These are phyloP conservation scores for Casuarina cunninghamiana DNA, from an alignment of 306 rosid species.

Conservation along the genomic window DNA sequence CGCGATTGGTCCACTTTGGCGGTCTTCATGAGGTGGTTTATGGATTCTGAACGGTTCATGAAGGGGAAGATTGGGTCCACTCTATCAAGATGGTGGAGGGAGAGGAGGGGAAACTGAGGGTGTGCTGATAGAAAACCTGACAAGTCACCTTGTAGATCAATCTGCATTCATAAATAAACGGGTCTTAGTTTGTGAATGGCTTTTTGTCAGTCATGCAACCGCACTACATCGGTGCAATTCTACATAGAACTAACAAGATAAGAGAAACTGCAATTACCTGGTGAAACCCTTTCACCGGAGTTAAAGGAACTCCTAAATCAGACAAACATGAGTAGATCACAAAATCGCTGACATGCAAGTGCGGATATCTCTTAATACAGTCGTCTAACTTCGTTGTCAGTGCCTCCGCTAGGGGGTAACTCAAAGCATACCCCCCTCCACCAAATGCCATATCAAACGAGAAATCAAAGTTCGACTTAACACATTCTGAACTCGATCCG, in stretches of 20 bases:
- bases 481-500: slow-evolving; percentile 26
- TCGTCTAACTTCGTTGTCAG: slow-evolving; percentile 28
- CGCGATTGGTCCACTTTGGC: slow-evolving; percentile 39
- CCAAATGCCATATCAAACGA: slow-evolving; percentile 53
- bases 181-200: too few species aligned
- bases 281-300: slow-evolving; percentile 43
- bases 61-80: slow-evolving; percentile 48
- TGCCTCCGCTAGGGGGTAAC: slow-evolving; percentile 37
- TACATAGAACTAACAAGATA: neutral
- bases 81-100: slow-evolving; percentile 53
- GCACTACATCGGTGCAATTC: neutral
- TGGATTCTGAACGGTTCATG: slow-evolving; percentile 41
- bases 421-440: slow-evolving; percentile 56
- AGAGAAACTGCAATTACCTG: slow-evolving; percentile 34
- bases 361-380: slow-evolving; percentile 41
- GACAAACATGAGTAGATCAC: slow-evolving; percentile 38
- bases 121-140: slow-evolving; percentile 50
- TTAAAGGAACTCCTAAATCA: slow-evolving; percentile 45
- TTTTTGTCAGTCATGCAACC: too few species aligned
- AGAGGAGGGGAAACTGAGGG: slow-evolving; percentile 37
- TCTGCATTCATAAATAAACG: slow-evolving; percentile 7
- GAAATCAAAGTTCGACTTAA: slow-evolving; percentile 30
- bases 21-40: slow-evolving; percentile 40
- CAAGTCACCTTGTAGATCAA: slow-evolving; percentile 42
- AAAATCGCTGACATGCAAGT: slow-evolving; percentile 36